Conservation (phyloP, 1,284 basidiomycete genomes). For the Mycena citricolor region DNA sequence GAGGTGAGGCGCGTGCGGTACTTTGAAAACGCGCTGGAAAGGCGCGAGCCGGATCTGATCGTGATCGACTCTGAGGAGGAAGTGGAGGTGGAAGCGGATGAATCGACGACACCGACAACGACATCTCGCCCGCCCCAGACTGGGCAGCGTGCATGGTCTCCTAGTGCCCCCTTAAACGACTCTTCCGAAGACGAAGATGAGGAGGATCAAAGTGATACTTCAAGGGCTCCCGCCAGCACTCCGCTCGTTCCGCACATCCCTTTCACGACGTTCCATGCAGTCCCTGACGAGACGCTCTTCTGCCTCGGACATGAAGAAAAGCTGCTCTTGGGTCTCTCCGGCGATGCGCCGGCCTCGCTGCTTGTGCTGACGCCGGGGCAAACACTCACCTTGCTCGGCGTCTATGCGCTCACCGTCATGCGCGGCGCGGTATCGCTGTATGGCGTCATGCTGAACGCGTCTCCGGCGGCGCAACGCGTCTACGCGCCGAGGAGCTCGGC, state of each 20-base stretch:
- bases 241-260: slow-evolving; percentile 14
- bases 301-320: slow-evolving; percentile 40
- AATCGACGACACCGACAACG: slow-evolving; percentile 10
- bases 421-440: slow-evolving; percentile 53
- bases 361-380: slow-evolving; percentile 46
- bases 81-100: slow-evolving; percentile 32
- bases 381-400: slow-evolving; percentile 59
- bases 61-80: slow-evolving; percentile 37
- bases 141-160: slow-evolving; percentile 47
- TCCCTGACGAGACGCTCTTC: slow-evolving; percentile 46
- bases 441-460: slow-evolving; percentile 48
- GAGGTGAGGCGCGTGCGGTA: slow-evolving; percentile 24
- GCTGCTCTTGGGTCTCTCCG: slow-evolving; percentile 26
- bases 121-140: slow-evolving; percentile 12
- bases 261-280: slow-evolving; percentile 48
- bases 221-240: slow-evolving; percentile 5
- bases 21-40: slow-evolving; percentile 28
- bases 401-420: slow-evolving; percentile 53
- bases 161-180: slow-evolving; percentile 47
- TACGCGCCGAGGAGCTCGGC: slow-evolving; percentile 71
- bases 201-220: slow-evolving; percentile 13
- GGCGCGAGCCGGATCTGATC: slow-evolving; percentile 39
- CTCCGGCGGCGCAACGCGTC: slow-evolving; percentile 42
- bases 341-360: slow-evolving; percentile 31
- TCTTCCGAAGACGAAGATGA: slow-evolving; percentile 53